A percentile compares a stretch with the other conserved stretches of the same genome.
phyloP scores from a whole-genome alignment of 2,329 filamentous ascomycete genomes.

The Diaporthe sp. region DNA sequence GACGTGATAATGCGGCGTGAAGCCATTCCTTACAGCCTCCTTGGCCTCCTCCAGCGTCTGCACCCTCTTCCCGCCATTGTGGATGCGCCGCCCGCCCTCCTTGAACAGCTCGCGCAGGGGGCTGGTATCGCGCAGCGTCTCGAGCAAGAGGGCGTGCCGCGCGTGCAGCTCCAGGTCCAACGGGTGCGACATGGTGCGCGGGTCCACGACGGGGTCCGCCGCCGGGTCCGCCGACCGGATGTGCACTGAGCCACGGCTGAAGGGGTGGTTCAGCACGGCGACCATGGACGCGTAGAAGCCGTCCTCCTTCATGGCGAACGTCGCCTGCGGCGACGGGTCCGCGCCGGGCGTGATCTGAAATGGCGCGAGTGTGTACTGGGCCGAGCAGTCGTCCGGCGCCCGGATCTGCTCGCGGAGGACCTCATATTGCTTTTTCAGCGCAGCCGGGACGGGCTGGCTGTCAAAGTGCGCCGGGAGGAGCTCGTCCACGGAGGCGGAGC shows the following conservation, averaged over 20 bases:
- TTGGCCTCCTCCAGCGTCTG: conserved; percentile 32
- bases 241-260: conserved; percentile 68
- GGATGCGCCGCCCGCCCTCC: conserved; percentile 36
- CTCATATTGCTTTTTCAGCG: background rate
- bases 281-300: conserved; percentile 61
- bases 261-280: conserved; percentile 68
- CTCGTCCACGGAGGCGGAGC: background rate
- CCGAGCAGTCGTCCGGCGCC: conserved; percentile 26
- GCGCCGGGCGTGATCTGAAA: conserved; percentile 30
- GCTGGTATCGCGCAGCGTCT: conserved; percentile 53
- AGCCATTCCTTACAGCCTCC: conserved; percentile 14
- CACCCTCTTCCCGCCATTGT: conserved; percentile 25
- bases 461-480: background rate
- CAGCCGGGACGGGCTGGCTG: background rate
- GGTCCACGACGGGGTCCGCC: conserved; percentile 62
- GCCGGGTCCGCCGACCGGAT: conserved; percentile 57
- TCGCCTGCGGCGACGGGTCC: background rate
- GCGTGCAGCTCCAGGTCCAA: conserved; percentile 59
- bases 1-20: conserved; percentile 26
- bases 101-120: conserved; percentile 55
- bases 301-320: conserved; percentile 16
- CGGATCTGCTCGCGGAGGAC: conserved; percentile 32
- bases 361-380: conserved; percentile 25
- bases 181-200: conserved; percentile 64
- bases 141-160: conserved; percentile 54